These are phyloP conservation scores for Schizothecium vesticola DNA, from an alignment of 495 filamentous ascomycete genomes.

Conservation along the genomic window DNA sequence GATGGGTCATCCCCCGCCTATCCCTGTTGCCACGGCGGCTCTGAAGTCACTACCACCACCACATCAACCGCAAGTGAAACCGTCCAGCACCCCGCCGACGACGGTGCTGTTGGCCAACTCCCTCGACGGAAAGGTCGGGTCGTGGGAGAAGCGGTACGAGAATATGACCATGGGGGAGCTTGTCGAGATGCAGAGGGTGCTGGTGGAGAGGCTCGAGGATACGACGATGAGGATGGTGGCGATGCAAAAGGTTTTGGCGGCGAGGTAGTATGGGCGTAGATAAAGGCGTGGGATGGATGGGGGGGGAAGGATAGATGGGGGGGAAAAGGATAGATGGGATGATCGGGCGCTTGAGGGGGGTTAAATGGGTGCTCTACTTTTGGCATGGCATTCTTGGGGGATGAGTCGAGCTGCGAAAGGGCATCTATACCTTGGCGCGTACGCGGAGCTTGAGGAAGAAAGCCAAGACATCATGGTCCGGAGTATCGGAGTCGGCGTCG, in stretches of 20 bases:
- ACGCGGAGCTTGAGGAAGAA: too few species aligned
- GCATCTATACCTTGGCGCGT: too few species aligned
- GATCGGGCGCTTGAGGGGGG: neutral
- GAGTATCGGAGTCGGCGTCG: neutral
- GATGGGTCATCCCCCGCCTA: neutral
- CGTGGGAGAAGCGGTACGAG: conserved; percentile 17
- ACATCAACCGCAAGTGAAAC: neutral
- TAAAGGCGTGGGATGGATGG: neutral
- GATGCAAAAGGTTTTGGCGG: conserved; percentile 16
- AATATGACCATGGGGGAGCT: conserved; percentile 6
- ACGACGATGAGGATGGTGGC: conserved; percentile 14
- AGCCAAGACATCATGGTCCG: too few species aligned
- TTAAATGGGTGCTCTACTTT: neutral
- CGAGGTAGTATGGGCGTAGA: neutral
- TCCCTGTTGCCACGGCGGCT: neutral
- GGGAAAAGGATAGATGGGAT: neutral
- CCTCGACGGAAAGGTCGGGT: conserved; percentile 3
- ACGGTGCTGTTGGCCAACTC: neutral
- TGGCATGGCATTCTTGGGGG: neutral
- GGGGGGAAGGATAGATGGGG: neutral
- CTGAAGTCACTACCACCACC: neutral
- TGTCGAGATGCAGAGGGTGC: conserved; percentile 3
- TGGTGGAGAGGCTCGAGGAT: conserved; percentile 19
- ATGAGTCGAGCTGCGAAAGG: too few species aligned
- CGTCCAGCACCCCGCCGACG: neutral